Base-by-base conservation (phyloP, 352 stramenopile species). In the Phytophthora meadii region DNA sequence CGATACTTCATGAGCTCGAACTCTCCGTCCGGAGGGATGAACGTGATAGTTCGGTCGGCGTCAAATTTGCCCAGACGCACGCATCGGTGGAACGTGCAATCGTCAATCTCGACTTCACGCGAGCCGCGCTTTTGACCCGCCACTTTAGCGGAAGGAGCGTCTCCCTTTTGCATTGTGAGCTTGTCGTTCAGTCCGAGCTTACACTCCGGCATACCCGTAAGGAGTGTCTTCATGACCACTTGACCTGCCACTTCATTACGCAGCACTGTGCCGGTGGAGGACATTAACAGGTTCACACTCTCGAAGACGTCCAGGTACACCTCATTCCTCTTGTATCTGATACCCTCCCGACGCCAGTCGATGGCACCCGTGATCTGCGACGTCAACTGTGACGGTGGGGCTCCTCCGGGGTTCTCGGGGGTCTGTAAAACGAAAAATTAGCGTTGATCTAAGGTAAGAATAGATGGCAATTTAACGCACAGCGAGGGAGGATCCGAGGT, bases 171-270 rank as follows among this genome's bases (percentile, higher is more conserved):
- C 90, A 99, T 98, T 27, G 97, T 97, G 42, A 99, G 80, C 73
- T 99, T 99, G 84, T 99, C 97, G 68, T 99, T 99, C 15, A 99
- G 80, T 22, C 97, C 97, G 68, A 99, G 77, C 54, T 99, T 99
- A 83, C 97, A 99, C 81, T 99, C 97, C 15, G 97, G 97, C 97
- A 99, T 99, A 25, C 97, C 97, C 22, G 96, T 98, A 9, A 99
- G 83, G 61, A 98, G 93, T 2, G 97, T 98, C 79, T 98, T 98
- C 97, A 99, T 99, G 61, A 98, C 92, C 10, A 99, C 95, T 51
- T 97, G 88, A 19, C 97, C 97, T 5, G 90, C 96, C 2, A 99
- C 97, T 82, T 99, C 97, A 59, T 98, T 98, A 61, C 96, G 82
- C 46, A 99, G 75, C 19, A 99, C 85, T 15, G 77, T 94, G 52